These are phyloP conservation scores for Myochromella boudieri DNA, from an alignment of 768 basidiomycete genomes.

Conservation along the genomic window DNA sequence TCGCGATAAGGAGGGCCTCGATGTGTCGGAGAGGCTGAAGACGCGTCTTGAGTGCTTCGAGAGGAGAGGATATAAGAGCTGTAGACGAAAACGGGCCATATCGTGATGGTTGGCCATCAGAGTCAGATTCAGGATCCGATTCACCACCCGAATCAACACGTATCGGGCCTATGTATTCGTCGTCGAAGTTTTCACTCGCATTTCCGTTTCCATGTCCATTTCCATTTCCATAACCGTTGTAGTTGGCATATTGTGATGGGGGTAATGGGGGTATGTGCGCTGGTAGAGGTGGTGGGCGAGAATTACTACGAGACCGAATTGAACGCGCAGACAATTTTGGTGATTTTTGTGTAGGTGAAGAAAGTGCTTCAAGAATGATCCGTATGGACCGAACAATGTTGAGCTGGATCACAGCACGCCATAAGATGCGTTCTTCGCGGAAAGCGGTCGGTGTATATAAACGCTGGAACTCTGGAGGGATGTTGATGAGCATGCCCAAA, in stretches of 20 bases:
- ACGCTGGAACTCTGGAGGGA: conserved; percentile 67
- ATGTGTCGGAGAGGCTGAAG: conserved; percentile 69
- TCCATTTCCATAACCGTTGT: conserved; percentile 8
- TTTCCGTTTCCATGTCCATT: conserved; percentile 4
- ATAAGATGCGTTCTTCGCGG: conserved; percentile 73
- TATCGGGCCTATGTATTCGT: not conserved
- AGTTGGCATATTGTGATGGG: conserved; percentile 11
- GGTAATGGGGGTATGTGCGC: conserved; percentile 19
- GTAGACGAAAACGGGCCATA: conserved; percentile 25
- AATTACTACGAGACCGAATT: conserved; percentile 33
- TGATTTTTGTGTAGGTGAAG: conserved; percentile 29
- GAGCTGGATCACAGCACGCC: conserved; percentile 82
- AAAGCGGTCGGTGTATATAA: conserved; percentile 76
- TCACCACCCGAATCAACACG: conserved; percentile 20
- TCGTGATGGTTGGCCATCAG: conserved; percentile 22
- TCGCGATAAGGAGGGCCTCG: conserved; percentile 68
- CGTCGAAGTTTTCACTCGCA: conserved; percentile 12
- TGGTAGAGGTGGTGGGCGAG: conserved; percentile 25
- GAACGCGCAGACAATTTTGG: conserved; percentile 35
- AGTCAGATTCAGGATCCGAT: conserved; percentile 24
- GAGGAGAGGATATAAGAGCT: conserved; percentile 27
- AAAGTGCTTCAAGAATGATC: conserved; percentile 62
- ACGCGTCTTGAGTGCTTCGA: conserved; percentile 61
- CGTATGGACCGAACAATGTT: conserved; percentile 79
- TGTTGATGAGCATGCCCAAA: conserved; percentile 10